Evolutionary conservation across 331 rosid genomes (phyloP), one percentile per base, ranked within the genome.

Genomic region (Acacia concinna): DNA sequence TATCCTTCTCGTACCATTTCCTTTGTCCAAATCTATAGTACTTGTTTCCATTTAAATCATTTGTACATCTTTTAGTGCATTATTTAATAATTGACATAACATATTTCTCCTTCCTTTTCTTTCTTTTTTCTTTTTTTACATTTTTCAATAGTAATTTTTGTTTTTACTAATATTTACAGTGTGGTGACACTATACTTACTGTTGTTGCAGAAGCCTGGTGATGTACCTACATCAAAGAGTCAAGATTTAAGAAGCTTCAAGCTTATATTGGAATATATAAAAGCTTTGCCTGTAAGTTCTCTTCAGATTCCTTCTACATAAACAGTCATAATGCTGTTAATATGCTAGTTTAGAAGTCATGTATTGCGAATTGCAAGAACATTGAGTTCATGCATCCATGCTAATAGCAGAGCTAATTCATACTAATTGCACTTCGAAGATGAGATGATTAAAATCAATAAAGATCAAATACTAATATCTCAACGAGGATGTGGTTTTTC

Each of bases 211-310:
- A 91, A 89, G 83, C 79, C 90, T 73, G 76, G 41, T 52, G 98
- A 91, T 81, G 91, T 75, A 73, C 80, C 93, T 54, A 51, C 86
- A 8, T 77, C 82, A 25, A 71, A 4, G 76, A 82, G 84, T 46
- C 96, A 95, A 89, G 99, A 95, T 81, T 83, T 86, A 79, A 91
- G 99, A 87, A 93, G 97, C 90, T 95, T 95, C 85, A 82, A 88
- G 86, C 97, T 95, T 79, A 90, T 91, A 78, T 71, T 95, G 84
- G 99, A 95, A 71, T 95, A 91, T 84, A 88, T 95, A 79, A 95
- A 95, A 85, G 99, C 99, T 84, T 79, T 93, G 84, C 99, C 99
- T 57, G 98, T 95, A 88, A 77, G 98, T 82, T 49, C 77, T 79
- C 64, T 83, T 23, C 71, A 8, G 12, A 68, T 49, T 81, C 38